Evolutionary conservation across 2,329 filamentous ascomycete species (phyloP).

Genomic region (Fusarium napiforme): DNA sequence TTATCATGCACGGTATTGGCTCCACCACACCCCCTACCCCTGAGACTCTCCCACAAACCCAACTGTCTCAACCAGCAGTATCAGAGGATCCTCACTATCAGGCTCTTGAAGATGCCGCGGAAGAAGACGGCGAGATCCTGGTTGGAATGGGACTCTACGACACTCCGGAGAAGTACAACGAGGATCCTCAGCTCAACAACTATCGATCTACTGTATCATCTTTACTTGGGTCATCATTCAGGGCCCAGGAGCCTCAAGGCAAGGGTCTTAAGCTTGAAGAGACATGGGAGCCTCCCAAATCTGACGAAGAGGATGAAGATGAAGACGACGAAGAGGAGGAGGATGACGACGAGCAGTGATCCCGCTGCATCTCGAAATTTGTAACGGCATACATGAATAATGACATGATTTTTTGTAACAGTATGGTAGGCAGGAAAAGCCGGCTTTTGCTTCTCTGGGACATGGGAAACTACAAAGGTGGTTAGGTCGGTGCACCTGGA

Average conservation of each 20-base stretch:
- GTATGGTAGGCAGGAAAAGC: constrained; percentile 20
- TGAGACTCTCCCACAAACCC: constrained; percentile 65
- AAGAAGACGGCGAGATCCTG: constrained; percentile 76
- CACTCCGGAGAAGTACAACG: constrained; percentile 67
- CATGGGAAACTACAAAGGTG: constrained; percentile 7
- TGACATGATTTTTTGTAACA: constrained; percentile 33
- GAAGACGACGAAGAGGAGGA: constrained; percentile 59
- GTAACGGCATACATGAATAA: constrained; percentile 30
- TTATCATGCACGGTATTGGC: constrained; percentile 57
- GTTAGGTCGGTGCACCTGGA: constrained; percentile 19
- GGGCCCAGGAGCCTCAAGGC: constrained; percentile 62
- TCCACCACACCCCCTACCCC: constrained; percentile 68
- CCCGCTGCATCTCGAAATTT: constrained; percentile 43
- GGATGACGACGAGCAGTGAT: constrained; percentile 43
- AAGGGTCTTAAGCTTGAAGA: constrained; percentile 86
- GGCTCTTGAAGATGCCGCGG: constrained; percentile 58
- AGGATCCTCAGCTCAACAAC: constrained; percentile 63
- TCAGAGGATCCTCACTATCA: constrained; percentile 64
- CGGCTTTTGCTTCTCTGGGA: background rate
- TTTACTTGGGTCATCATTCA: constrained; percentile 63
- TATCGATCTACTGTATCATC: constrained; percentile 65
- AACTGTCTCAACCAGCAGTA: constrained; percentile 59
- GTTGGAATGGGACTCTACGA: constrained; percentile 88
- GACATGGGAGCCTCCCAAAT: constrained; percentile 77
- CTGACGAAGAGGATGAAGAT: constrained; percentile 67